Conservation (phyloP, 805 yeast genomes). For the Jamesozyma spencerorum region DNA sequence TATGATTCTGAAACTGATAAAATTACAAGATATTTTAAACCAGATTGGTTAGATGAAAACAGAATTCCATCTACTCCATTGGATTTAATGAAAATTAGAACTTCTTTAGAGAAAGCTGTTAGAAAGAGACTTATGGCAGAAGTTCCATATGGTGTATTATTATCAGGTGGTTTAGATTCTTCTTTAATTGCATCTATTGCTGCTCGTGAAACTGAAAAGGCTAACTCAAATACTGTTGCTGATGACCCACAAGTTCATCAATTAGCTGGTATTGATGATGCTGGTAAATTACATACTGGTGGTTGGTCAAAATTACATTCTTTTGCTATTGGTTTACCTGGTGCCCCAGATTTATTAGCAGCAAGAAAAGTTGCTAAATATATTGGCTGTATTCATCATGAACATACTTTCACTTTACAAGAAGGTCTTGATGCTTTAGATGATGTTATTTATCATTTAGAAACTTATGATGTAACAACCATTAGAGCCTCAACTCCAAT, state of each 20-base stretch:
- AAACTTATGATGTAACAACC: slow-evolving; percentile 97
- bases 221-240: slow-evolving; percentile 31
- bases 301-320: slow-evolving; percentile 84
- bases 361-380: slow-evolving; percentile 94
- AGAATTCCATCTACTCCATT: slow-evolving; percentile 68
- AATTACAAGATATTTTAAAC: slow-evolving; percentile 79
- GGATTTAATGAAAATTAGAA: slow-evolving; percentile 64
- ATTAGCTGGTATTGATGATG: slow-evolving; percentile 86
- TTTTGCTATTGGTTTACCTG: slow-evolving; percentile 93
- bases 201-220: slow-evolving; percentile 83
- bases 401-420: slow-evolving; percentile 91
- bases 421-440: slow-evolving; percentile 94
- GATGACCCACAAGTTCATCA: slow-evolving; percentile 50
- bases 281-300: slow-evolving; percentile 70
- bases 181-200: slow-evolving; percentile 95
- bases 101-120: slow-evolving; percentile 83
- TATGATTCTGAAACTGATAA: slow-evolving; percentile 87
- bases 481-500: slow-evolving; percentile 98
- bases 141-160: slow-evolving; percentile 95
- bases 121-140: slow-evolving; percentile 99
- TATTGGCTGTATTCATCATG: slow-evolving; percentile 95
- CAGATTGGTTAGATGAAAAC: slow-evolving; percentile 87
- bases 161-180: slow-evolving; percentile 96
- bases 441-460: slow-evolving; percentile 92
- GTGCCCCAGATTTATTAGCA: slow-evolving; percentile 95